Conservation (phyloP, 2,329 filamentous ascomycete genomes). For the Myriosclerotinia curreyana region DNA sequence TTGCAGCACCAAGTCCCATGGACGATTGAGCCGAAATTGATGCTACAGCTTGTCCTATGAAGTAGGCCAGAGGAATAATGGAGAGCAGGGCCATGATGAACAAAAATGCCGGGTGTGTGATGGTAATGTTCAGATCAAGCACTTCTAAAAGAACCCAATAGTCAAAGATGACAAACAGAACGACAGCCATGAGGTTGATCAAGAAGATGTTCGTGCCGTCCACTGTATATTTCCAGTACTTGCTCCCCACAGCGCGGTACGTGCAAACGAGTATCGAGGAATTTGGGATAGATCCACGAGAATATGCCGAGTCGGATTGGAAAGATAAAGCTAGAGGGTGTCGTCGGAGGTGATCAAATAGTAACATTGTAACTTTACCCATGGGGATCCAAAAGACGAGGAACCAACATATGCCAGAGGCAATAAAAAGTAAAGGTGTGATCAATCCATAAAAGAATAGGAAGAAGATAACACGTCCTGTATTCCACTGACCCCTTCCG, state of each 20-base stretch:
- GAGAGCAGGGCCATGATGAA: slow-evolving; percentile 83
- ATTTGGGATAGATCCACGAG: slow-evolving; percentile 68
- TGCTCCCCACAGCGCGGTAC: slow-evolving; percentile 87
- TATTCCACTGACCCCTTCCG: slow-evolving; percentile 91
- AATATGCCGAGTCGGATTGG: slow-evolving; percentile 76
- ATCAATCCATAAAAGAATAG: slow-evolving; percentile 92
- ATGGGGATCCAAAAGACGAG: slow-evolving; percentile 98
- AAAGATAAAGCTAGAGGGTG: slow-evolving; percentile 93
- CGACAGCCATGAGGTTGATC: slow-evolving; percentile 91
- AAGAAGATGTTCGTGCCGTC: slow-evolving; percentile 99
- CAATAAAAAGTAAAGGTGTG: slow-evolving; percentile 78
- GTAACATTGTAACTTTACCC: slow-evolving; percentile 87
- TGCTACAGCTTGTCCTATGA: slow-evolving; percentile 96
- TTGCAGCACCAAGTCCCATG: slow-evolving; percentile 94
- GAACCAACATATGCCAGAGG: slow-evolving; percentile 90
- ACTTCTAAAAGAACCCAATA: slow-evolving; percentile 73
- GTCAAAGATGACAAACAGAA: slow-evolving; percentile 93
- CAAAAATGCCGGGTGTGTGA: slow-evolving; percentile 82
- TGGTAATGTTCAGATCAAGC: slow-evolving; percentile 62
- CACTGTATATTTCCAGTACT: slow-evolving; percentile 99
- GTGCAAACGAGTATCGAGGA: slow-evolving; percentile 92
- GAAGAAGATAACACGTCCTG: slow-evolving; percentile 94
- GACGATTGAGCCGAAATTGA: slow-evolving; percentile 98
- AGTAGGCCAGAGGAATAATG: slow-evolving; percentile 95
- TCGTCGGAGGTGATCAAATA: slow-evolving; percentile 87